These are phyloP conservation scores for Besnoitia besnoiti DNA, from an alignment of 169 alveolate genomes.

Conservation along the genomic window DNA sequence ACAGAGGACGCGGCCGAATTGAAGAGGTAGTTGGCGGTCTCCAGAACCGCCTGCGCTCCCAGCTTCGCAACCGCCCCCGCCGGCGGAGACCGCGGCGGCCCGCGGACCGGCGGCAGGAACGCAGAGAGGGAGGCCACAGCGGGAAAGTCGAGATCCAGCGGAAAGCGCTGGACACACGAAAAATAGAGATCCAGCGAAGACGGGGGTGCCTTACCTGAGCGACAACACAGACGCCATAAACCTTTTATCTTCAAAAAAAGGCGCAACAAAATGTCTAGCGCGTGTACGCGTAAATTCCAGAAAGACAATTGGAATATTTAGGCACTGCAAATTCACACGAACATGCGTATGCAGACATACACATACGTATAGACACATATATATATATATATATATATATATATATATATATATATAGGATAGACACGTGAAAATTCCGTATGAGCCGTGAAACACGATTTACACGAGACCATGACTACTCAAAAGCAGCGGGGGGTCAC, in stretches of 20 bases:
- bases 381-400: neutral
- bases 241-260: too few relatives aligned
- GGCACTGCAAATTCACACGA: too few relatives aligned
- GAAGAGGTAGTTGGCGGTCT: slow-evolving; percentile 3
- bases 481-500: too few relatives aligned
- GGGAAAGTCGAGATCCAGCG: slow-evolving; percentile 1
- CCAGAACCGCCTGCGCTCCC: neutral
- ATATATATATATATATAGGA: neutral
- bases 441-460: too few relatives aligned
- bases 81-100: neutral
- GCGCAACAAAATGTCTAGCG: too few relatives aligned
- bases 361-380: neutral
- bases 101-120: neutral
- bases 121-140: neutral
- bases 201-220: neutral
- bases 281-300: too few relatives aligned
- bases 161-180: neutral
- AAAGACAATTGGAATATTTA: too few relatives aligned
- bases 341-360: neutral
- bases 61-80: neutral
- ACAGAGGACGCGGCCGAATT: neutral
- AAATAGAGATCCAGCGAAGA: neutral
- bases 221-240: neutral
- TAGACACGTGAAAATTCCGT: neutral
- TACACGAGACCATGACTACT: too few relatives aligned